phyloP scores from a whole-genome alignment of 257 asterid genomes.

The Primulina huaijiensis region DNA sequence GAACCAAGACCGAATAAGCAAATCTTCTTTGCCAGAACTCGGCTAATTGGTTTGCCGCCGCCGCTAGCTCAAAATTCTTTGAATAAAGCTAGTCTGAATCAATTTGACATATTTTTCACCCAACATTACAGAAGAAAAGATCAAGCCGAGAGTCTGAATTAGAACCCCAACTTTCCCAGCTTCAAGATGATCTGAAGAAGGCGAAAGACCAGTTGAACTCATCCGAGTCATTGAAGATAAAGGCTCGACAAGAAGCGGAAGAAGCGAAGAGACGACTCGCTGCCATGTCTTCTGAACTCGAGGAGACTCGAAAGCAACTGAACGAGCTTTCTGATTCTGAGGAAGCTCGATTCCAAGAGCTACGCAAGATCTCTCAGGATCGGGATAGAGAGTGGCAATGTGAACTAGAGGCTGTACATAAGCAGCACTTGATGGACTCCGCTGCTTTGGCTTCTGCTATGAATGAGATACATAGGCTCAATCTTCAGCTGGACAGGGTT shows the following conservation, averaged over 20 bases:
- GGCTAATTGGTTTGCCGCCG: neutral
- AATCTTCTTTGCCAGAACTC: neutral
- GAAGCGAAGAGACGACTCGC: constrained; percentile 62
- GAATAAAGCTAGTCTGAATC: neutral
- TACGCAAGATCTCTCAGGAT: constrained; percentile 78
- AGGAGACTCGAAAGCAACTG: constrained; percentile 64
- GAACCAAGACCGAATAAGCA: neutral
- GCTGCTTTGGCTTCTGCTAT: constrained; percentile 64
- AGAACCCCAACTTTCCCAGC: constrained; percentile 66
- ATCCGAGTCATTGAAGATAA: constrained; percentile 63
- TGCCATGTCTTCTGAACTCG: constrained; percentile 54
- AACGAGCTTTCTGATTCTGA: constrained; percentile 67
- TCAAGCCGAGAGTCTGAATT: constrained; percentile 47
- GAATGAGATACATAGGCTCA: constrained; percentile 76
- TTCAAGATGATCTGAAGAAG: constrained; percentile 70
- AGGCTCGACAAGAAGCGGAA: constrained; percentile 66
- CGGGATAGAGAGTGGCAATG: constrained; percentile 80
- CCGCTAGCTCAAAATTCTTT: neutral
- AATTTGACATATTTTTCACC: neutral
- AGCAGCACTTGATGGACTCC: constrained; percentile 77
- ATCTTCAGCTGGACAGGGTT: constrained; percentile 49
- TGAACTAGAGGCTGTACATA: constrained; percentile 71
- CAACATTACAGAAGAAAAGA: constrained; percentile 52
- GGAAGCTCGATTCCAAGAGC: constrained; percentile 69
- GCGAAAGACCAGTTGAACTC: constrained; percentile 68